Conservation (phyloP, 2,329 filamentous ascomycete species). For the Stagonosporopsis tanaceti region DNA sequence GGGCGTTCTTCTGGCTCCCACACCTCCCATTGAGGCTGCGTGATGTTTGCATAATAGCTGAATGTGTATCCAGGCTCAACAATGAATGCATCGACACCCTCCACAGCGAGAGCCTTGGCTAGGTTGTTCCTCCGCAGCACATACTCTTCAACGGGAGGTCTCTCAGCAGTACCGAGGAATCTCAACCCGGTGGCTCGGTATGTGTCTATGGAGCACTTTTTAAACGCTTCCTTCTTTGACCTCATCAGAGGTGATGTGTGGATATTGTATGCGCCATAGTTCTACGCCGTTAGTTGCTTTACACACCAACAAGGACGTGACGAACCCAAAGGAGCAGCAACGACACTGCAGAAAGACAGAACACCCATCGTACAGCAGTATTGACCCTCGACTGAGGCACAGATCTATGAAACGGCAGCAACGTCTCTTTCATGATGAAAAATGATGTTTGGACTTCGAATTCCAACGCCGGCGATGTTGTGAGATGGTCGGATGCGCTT, state of each 20-base stretch:
- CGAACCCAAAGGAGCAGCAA: slow-evolving; percentile 15
- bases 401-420: neutral
- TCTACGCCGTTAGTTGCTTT: slow-evolving; percentile 1
- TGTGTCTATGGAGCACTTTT: slow-evolving; percentile 63
- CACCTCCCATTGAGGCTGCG: slow-evolving; percentile 68
- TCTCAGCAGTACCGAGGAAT: slow-evolving; percentile 60
- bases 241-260: neutral
- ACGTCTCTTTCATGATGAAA: slow-evolving; percentile 11
- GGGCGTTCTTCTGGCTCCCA: slow-evolving; percentile 72
- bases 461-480: slow-evolving; percentile 2
- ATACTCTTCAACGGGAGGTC: slow-evolving; percentile 62
- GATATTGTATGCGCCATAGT: neutral
- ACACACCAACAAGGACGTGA: neutral
- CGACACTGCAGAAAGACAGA: slow-evolving; percentile 8
- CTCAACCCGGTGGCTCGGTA: slow-evolving; percentile 57
- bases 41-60: slow-evolving; percentile 70
- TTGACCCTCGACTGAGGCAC: neutral
- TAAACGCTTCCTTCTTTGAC: slow-evolving; percentile 38
- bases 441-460: neutral
- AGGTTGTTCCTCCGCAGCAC: slow-evolving; percentile 64
- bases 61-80: slow-evolving; percentile 72
- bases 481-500: slow-evolving; percentile 11
- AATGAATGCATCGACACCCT: slow-evolving; percentile 65
- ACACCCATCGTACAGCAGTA: neutral
- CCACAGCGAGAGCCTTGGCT: slow-evolving; percentile 61